A percentile compares a stretch with the other conserved stretches of the same genome.
These are phyloP conservation scores for Zalaria obscura DNA, from an alignment of 2,329 filamentous ascomycete species.

Conservation along the genomic window DNA sequence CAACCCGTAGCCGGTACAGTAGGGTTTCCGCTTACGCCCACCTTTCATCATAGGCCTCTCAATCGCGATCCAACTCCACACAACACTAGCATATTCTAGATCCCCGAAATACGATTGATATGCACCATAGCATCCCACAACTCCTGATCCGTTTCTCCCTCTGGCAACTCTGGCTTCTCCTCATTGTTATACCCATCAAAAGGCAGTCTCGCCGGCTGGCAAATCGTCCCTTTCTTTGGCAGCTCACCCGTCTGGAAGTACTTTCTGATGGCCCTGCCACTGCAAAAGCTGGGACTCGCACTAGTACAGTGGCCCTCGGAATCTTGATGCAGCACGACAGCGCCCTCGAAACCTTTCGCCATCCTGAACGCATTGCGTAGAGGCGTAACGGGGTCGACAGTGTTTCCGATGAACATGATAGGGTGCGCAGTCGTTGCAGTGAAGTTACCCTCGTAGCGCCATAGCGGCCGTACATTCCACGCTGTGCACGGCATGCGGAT, in stretches of 20 bases:
- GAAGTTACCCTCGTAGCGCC: constrained; percentile 11
- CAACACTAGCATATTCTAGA: too few species aligned
- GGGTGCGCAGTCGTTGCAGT: constrained; percentile 35
- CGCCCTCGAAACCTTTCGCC: constrained; percentile 27
- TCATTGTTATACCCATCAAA: constrained; percentile 8
- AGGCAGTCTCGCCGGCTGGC: constrained; percentile 17
- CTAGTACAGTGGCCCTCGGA: constrained; percentile 15
- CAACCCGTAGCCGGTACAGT: too few species aligned
- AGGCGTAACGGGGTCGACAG: constrained; percentile 46
- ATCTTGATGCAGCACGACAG: constrained; percentile 30
- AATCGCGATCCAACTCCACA: too few species aligned
- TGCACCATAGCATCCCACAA: constrained; percentile 9
- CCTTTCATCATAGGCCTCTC: too few species aligned
- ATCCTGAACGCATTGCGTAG: constrained; percentile 32
- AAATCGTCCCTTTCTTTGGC: constrained; percentile 21
- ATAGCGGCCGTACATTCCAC: constrained; percentile 9
- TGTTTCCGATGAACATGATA: constrained; percentile 43
- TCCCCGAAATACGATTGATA: not conserved
- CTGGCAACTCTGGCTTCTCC: constrained; percentile 5
- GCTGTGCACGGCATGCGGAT: constrained; percentile 20
- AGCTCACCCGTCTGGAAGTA: constrained; percentile 29
- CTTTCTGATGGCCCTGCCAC: constrained; percentile 18
- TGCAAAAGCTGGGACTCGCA: constrained; percentile 23
- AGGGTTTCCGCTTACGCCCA: too few species aligned
- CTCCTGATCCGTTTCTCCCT: constrained; percentile 7